phyloP scores from a whole-genome alignment of 2,329 filamentous ascomycete species.

The Aspergillus cejpii region DNA sequence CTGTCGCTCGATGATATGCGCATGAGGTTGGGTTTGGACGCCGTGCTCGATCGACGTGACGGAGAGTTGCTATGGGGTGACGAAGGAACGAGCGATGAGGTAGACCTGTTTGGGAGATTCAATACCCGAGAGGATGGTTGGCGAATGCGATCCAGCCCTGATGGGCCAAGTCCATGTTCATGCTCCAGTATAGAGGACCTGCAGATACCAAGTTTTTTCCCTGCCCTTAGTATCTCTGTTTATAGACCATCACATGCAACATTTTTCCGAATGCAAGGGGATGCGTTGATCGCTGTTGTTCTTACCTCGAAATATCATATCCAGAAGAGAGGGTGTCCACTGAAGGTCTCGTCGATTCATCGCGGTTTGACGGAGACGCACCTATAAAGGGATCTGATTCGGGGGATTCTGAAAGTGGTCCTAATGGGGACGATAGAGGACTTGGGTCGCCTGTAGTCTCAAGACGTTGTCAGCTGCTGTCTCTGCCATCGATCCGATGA shows the following conservation, averaged over 20 bases:
- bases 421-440: conserved; percentile 36
- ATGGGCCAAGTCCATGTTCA: conserved; percentile 77
- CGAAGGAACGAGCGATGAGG: conserved; percentile 55
- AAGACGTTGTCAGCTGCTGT: conserved; percentile 9
- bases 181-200: conserved; percentile 83
- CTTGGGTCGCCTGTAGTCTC: conserved; percentile 33
- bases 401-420: conserved; percentile 32
- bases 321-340: conserved; percentile 65
- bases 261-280: conserved; percentile 15
- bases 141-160: conserved; percentile 86
- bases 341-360: conserved; percentile 63
- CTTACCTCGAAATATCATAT: conserved; percentile 70
- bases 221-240: conserved; percentile 12
- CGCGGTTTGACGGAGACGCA: conserved; percentile 47
- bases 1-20: conserved; percentile 56
- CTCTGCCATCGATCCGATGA: not conserved
- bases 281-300: conserved; percentile 15
- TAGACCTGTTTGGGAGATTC: conserved; percentile 58
- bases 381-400: conserved; percentile 35
- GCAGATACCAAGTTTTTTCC: conserved; percentile 12
- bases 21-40: conserved; percentile 48
- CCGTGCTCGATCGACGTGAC: conserved; percentile 59
- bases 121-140: conserved; percentile 65
- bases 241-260: conserved; percentile 5
- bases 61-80: conserved; percentile 61